Base-by-base conservation (phyloP, 495 filamentous ascomycete genomes). In the Annulohypoxylon bovei region DNA sequence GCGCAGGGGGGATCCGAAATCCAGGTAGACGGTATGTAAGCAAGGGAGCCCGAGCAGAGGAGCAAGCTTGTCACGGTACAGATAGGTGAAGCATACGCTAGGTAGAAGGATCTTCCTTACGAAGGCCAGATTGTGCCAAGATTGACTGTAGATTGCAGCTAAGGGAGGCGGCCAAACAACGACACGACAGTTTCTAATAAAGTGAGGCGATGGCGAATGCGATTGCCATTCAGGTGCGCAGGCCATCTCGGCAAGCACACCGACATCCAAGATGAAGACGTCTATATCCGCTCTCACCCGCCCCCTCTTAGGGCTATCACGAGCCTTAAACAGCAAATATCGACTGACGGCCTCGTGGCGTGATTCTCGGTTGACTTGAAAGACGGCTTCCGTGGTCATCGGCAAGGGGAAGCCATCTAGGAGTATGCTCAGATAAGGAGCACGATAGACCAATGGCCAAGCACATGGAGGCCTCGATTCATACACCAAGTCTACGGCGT, bases 1-100 rank as follows among this genome's bases (percentile, higher is more conserved):
- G 47, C 20, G 49, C 64, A 65, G 25, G 59, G 65, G 62, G 39
- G 28, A 35, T 28, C 65, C 65, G 60, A 72, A 65, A 65, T 56
- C 70, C 60, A 72, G 64, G 65, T 72, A 68, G 65, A 68, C 39
- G 70, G 70, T 65, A 68, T 52, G 46, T 56, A 72, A 60, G 46
- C 42, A 68, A 64, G 70, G 60, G 60, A 68, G 55, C 46, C 46
- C 35, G 55, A 72, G 65, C 28, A 72, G 55, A 60, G 40, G 40
- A 6, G 53, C 64, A 55, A 64, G 65, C 59, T 68, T 37, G 55
- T 52, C 35, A 68, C 60, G 55, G 65, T 60, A 68, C 60, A 62
- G 53, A 56, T 72, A 65, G 25, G 60, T 61, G 55, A 68, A 68
- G 65, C 53, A 67, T 37, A 64, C 64, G 57, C 59, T 72, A 64